A percentile compares a stretch with the other conserved stretches of the same genome.
Conservation (phyloP, 192 early-diverging fungal genomes). For the Lobulomyces angularis region DNA sequence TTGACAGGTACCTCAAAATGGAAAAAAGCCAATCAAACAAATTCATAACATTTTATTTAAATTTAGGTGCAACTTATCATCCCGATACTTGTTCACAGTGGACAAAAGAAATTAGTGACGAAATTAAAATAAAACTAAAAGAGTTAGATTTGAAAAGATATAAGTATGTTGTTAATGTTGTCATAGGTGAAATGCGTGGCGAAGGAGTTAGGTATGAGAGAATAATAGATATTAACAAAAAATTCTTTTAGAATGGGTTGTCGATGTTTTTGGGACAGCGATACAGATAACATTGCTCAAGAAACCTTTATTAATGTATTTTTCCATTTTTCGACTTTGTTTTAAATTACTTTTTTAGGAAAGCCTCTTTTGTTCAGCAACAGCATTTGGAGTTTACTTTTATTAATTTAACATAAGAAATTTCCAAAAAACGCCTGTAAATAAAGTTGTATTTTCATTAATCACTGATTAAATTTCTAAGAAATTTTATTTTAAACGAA, state of each 20-base stretch:
- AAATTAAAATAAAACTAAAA: constrained; percentile 44
- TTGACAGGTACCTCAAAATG: no score
- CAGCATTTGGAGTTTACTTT: no score
- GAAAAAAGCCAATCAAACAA: no score
- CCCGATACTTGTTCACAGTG: constrained; percentile 37
- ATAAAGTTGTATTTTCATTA: no score
- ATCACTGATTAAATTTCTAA: no score
- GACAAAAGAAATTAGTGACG: constrained; percentile 44
- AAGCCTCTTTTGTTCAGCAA: no score
- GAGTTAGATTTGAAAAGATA: constrained; percentile 39
- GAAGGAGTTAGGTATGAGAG: constrained; percentile 38
- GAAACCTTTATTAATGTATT: constrained; percentile 46
- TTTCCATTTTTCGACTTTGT: constrained; percentile 1
- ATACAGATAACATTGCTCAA: constrained; percentile 49
- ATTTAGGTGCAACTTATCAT: constrained; percentile 26
- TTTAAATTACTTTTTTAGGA: no score
- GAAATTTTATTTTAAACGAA: no score
- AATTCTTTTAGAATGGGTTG: constrained; percentile 32
- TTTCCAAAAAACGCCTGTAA: no score
- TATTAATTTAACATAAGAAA: no score
- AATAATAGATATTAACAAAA: background rate
- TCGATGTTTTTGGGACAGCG: constrained; percentile 50
- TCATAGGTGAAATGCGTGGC: constrained; percentile 47
- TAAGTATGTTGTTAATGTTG: constrained; percentile 45
- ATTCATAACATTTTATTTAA: no score